Base-by-base conservation (phyloP, 2,329 filamentous ascomycete species). In the Botrytis hyacinthi region DNA sequence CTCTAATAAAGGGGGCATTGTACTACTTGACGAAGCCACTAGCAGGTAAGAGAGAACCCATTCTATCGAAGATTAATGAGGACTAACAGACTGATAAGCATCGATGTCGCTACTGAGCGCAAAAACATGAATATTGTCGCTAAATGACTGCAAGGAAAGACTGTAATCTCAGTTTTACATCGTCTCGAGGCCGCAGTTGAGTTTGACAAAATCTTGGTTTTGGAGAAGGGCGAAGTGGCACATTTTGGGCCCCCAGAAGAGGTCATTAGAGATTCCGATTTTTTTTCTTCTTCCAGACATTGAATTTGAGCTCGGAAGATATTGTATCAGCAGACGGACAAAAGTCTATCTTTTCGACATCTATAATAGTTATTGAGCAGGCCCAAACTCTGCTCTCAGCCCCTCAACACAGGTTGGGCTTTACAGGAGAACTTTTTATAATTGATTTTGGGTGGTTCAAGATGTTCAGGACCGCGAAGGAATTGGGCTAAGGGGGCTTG, bases 401-500 rank as follows among this genome's bases (percentile, higher is more conserved):
- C 80, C 81, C 61, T 80, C 79, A 8, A 81, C 82, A 54, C 81
- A 83, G 72, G 81, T 83, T 79, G 83, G 81, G 78, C 82, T 35
- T 73, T 76, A 70, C 60, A 75, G 67, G 68, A 72, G 63, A 51
- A 75, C 63, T 16, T 62, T 75, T n/a, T 73, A 63, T 72, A 40
- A 59, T 57, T 74, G 63, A 73, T 46, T 3, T 26, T n/a, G 6
- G 22, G 12, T 54, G 20, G 12, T 40, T n/a, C 12, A 10, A 48
- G 10, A 48, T 3, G 22, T 46, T 26, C 12, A 32, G 10, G 12
- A 51, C n/a, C 10, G 29, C 9, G 42, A 51, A 9, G 12, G 12
- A 4, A 29, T 29, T 65, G 29, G 29, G 32, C 8, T 48, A 26
- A 4, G 63, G 1, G 26, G 44, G 5, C n/a, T 67, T 26, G 2